A percentile compares a stretch with the other conserved stretches of the same genome.
These are phyloP conservation scores for Didymella pomorum DNA, from an alignment of 2,329 filamentous ascomycete species.

Conservation along the genomic window DNA sequence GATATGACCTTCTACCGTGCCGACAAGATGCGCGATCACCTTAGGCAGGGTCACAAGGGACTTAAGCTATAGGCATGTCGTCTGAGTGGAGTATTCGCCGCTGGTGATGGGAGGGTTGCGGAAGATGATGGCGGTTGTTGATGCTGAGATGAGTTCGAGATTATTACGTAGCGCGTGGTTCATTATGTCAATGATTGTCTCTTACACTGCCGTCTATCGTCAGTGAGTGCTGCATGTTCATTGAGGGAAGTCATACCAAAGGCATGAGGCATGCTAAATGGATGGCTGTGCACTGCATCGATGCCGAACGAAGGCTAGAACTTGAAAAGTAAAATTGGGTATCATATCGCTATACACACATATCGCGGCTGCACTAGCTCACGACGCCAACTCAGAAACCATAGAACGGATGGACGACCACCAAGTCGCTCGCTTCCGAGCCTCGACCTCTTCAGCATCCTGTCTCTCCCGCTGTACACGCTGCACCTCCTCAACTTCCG, in stretches of 20 bases:
- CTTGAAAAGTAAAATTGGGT: conserved; percentile 6
- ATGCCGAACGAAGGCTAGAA: background rate
- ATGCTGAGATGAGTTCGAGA: too few species aligned
- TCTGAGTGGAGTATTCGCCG: too few species aligned
- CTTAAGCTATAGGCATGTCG: too few species aligned
- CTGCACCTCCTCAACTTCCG: conserved; percentile 16
- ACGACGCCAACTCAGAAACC: conserved; percentile 19
- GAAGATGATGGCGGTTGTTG: too few species aligned
- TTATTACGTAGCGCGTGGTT: too few species aligned
- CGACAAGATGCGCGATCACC: conserved; percentile 29
- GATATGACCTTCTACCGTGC: conserved; percentile 21
- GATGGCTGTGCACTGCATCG: too few species aligned
- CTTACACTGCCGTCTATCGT: too few species aligned
- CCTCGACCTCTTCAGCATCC: background rate
- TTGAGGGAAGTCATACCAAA: too few species aligned
- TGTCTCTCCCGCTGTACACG: conserved; percentile 7
- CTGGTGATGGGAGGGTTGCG: too few species aligned
- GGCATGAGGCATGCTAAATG: too few species aligned
- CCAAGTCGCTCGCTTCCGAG: background rate
- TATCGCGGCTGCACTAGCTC: conserved; percentile 13
- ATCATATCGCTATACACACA: conserved; percentile 11
- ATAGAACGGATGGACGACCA: conserved; percentile 16
- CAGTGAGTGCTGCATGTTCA: too few species aligned
- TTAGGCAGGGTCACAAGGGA: conserved; percentile 10
- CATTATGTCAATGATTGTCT: too few species aligned